phyloP scores from a whole-genome alignment of 805 yeast species.

The Yarrowia sp. region DNA sequence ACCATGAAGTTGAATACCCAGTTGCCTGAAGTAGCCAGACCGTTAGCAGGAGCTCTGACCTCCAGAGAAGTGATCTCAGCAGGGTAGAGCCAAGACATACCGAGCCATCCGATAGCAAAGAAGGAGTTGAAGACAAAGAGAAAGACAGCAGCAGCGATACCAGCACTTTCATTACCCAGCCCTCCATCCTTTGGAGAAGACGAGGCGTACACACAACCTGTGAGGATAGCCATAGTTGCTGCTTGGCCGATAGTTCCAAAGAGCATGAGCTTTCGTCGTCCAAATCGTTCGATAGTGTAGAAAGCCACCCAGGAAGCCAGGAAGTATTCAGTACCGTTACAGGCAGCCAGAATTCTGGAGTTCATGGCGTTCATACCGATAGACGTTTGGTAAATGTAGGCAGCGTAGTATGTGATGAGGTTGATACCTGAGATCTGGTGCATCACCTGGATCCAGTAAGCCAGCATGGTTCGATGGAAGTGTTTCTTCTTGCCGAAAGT shows the following conservation, averaged over 20 bases:
- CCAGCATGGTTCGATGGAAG: conserved; percentile 35
- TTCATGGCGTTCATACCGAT: conserved; percentile 46
- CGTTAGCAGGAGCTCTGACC: conserved; percentile 2
- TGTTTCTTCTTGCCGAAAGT: conserved; percentile 18
- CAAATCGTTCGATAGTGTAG: conserved; percentile 43
- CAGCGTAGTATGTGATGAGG: conserved; percentile 86
- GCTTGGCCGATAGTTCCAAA: conserved; percentile 70
- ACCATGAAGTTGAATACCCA: conserved; percentile 13
- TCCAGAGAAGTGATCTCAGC: conserved; percentile 7
- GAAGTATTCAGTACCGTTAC: conserved; percentile 52
- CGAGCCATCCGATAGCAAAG: conserved; percentile 11
- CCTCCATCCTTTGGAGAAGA: neutral
- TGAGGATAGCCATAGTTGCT: conserved; percentile 34
- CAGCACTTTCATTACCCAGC: neutral
- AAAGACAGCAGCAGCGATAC: conserved; percentile 3
- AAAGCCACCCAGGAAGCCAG: conserved; percentile 56
- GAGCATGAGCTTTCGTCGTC: conserved; percentile 66
- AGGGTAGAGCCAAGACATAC: conserved; percentile 15
- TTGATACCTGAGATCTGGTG: conserved; percentile 92
- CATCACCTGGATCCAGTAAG: conserved; percentile 46
- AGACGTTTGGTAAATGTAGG: conserved; percentile 67
- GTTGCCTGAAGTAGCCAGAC: conserved; percentile 15
- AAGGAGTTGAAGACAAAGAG: conserved; percentile 9
- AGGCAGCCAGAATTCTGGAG: conserved; percentile 33
- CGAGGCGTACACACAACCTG: conserved; percentile 13